Base-by-base conservation (phyloP, 306 rosid species). In the Prunus padus region DNA sequence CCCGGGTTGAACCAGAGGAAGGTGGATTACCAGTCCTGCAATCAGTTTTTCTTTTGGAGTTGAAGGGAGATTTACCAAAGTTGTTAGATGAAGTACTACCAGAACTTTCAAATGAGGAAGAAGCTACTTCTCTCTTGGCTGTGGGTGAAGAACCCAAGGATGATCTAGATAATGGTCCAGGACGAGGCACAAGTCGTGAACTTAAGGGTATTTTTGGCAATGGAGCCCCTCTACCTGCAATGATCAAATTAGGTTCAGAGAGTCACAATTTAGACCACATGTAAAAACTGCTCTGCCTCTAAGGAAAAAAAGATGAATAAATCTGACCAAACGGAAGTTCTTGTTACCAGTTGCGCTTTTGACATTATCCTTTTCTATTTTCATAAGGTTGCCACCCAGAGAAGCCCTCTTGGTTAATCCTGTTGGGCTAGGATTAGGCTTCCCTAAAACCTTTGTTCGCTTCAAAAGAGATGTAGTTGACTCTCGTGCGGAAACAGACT, bases 321-420 rank as follows among this genome's bases (percentile, higher is more conserved):
- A 78, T 49, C 8, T 59, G 13, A 71, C 67, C 31, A 60, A 80
- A 69, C 80, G 13, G 50, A 84, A 70, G 62, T 69, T 77, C 80
- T 79, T 47, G 84, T 88, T 88, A 87, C 98, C 91, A 73, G 77
- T 70, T 82, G 81, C 59, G 56, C 57, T 78, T 83, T 79, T 92
- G 61, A 70, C 74, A 61, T 65, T 87, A 73, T 87, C 89, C 72
- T 77, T 87, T 76, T 75, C 96, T 37, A n/a, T 49, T 77, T 80
- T 84, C 73, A 73, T 30, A 80, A 67, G 88, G 25, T 57, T 76
- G 71, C 76, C 81, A 46, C 95, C 86, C 23, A 88, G 60, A 15
- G 96, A 92, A 59, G 84, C 90, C 85, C 92, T 96, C 84, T 90
- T 93, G 75, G 85, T 79, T 40, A 84, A 74, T 59, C 82, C 31